A percentile compares a stretch with the other conserved stretches of the same genome.
Conservation (phyloP, 768 basidiomycete genomes). For the Mrakia gelida region DNA sequence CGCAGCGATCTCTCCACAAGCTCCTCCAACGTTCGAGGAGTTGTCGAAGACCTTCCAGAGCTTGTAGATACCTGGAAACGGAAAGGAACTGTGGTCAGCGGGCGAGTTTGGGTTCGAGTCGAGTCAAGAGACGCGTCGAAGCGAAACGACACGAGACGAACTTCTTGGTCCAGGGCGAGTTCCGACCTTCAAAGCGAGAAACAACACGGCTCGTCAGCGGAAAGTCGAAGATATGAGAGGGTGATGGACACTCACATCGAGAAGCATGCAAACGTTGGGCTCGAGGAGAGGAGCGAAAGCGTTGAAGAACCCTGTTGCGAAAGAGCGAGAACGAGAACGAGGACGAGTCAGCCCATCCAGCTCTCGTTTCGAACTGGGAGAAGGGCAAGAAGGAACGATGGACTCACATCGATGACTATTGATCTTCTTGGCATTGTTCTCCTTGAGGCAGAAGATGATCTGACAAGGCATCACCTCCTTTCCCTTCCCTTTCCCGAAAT, state of each 20-base stretch:
- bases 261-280: slow-evolving; percentile 34
- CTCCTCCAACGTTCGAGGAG: slow-evolving; percentile 31
- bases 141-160: background rate
- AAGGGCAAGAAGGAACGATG: background rate
- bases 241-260: slow-evolving; percentile 21
- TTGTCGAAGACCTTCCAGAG: slow-evolving; percentile 32
- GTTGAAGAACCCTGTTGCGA: slow-evolving; percentile 33
- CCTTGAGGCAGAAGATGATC: slow-evolving; percentile 57
- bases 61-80: slow-evolving; percentile 29
- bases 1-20: slow-evolving; percentile 32
- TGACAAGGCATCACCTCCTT: slow-evolving; percentile 76
- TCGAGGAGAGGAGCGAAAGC: slow-evolving; percentile 50
- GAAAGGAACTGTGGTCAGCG: background rate
- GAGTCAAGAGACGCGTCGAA: background rate
- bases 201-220: no score
- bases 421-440: slow-evolving; percentile 32
- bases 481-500: slow-evolving; percentile 24
- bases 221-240: no score
- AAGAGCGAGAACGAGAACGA: background rate
- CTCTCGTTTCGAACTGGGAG: no score
- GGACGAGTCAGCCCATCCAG: background rate
- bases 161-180: slow-evolving; percentile 20
- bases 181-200: background rate
- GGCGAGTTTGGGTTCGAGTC: background rate
- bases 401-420: slow-evolving; percentile 30